These are phyloP conservation scores for Lathyrus aphaca DNA, from an alignment of 306 rosid genomes.

Conservation along the genomic window DNA sequence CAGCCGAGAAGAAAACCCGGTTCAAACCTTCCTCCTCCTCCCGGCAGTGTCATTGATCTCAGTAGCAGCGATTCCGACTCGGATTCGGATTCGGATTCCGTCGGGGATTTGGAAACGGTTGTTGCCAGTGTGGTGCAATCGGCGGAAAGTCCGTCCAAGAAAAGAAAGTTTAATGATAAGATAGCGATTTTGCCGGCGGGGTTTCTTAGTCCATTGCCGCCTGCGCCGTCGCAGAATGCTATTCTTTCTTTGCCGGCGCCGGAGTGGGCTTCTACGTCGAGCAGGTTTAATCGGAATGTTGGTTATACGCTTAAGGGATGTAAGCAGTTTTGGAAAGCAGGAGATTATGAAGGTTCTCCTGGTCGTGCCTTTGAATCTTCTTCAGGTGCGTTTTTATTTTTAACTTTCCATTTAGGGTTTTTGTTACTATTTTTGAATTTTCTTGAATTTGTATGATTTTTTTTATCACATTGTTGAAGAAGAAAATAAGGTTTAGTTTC, in stretches of 20 bases:
- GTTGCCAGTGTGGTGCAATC: constrained; percentile 16
- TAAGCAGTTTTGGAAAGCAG: constrained; percentile 98
- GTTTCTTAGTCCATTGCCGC: constrained; percentile 45
- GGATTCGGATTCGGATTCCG: constrained; percentile 38
- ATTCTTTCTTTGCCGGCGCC: constrained; percentile 35
- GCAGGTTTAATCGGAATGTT: background rate
- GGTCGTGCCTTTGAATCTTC: constrained; percentile 46
- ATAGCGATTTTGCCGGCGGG: constrained; percentile 63
- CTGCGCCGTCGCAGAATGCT: background rate
- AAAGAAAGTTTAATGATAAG: constrained; percentile 43
- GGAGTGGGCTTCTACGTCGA: constrained; percentile 23
- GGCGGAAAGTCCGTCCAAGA: constrained; percentile 42
- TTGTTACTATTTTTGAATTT: background rate
- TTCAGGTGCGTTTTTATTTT: constrained; percentile 45
- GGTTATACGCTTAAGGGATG: background rate
- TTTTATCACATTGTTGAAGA: background rate
- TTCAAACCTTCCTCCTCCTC: constrained; percentile 21
- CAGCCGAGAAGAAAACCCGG: constrained; percentile 7
- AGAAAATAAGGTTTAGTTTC: background rate
- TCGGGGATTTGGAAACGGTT: constrained; percentile 44
- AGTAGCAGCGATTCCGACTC: constrained; percentile 40
- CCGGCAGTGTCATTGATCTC: constrained; percentile 55
- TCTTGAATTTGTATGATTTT: background rate
- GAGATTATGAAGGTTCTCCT: constrained; percentile 73
- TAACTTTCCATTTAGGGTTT: background rate